Percentiles rank a stretch among this genome's conserved stretches.
These are phyloP conservation scores for Zanthoxylum bungeanum DNA, from an alignment of 345 rosid genomes.

Conservation along the genomic window DNA sequence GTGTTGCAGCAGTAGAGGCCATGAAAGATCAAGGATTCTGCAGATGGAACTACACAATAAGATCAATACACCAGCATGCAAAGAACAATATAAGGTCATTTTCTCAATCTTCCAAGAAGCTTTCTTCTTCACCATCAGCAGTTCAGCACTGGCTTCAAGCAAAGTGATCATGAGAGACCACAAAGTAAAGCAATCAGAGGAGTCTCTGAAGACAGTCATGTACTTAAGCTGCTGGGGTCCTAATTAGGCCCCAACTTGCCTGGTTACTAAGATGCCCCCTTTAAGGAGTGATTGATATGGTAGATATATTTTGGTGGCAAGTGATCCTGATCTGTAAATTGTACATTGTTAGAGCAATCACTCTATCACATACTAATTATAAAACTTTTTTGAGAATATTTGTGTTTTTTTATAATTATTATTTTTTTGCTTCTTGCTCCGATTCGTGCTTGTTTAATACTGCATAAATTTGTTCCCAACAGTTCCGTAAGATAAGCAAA, in stretches of 20 bases:
- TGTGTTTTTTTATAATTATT: too few species aligned
- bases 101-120: slow-evolving; percentile 42
- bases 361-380: too few species aligned
- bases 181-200: slow-evolving; percentile 33
- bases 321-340: too few species aligned
- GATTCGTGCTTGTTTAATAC: too few species aligned
- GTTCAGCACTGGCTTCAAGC: slow-evolving; percentile 14
- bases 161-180: neutral
- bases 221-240: slow-evolving; percentile 48
- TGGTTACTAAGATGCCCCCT: neutral
- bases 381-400: too few species aligned
- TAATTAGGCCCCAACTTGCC: neutral
- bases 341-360: too few species aligned
- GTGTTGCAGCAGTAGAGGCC: slow-evolving; percentile 63
- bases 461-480: too few species aligned
- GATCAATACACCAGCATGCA: slow-evolving; percentile 40
- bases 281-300: too few species aligned
- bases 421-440: too few species aligned
- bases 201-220: slow-evolving; percentile 49
- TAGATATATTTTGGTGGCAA: too few species aligned
- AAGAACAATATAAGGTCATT: slow-evolving; percentile 34
- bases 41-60: slow-evolving; percentile 48
- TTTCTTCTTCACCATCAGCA: slow-evolving; percentile 37
- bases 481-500: too few species aligned
- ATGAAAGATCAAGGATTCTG: slow-evolving; percentile 60